These are phyloP conservation scores for Penicillium expansum DNA, from an alignment of 2,329 filamentous ascomycete species.

Conservation along the genomic window DNA sequence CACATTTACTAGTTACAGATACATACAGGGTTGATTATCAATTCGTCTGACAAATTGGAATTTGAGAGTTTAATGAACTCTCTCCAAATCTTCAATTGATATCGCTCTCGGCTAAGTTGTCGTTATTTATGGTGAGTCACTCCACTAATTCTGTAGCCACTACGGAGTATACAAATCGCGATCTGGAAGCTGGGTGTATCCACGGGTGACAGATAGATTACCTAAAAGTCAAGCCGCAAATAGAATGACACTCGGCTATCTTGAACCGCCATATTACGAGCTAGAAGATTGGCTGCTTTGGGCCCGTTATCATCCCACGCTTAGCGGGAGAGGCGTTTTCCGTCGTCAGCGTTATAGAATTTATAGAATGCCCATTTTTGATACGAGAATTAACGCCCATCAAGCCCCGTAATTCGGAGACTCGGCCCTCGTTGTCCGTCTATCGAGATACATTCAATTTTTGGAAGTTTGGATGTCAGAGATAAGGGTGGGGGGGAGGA, in stretches of 20 bases:
- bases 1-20: neutral
- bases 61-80: neutral
- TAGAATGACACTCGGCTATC: neutral
- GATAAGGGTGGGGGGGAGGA: constrained; percentile 1
- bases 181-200: neutral
- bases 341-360: constrained; percentile 12
- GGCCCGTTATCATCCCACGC: constrained; percentile 7
- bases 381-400: neutral
- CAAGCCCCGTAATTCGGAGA: neutral
- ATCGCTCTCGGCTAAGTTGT: constrained; percentile 2
- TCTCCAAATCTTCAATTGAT: neutral
- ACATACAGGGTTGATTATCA: neutral
- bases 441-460: neutral
- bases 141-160: neutral
- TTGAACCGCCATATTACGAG: constrained; percentile 1
- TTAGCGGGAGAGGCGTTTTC: constrained; percentile 22
- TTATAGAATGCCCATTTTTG: constrained; percentile 10
- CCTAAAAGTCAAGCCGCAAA: neutral
- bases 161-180: too few relatives aligned
- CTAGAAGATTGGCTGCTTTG: neutral
- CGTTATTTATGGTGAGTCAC: neutral
- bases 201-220: neutral
- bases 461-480: neutral
- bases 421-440: neutral
- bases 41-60: neutral